Evolutionary conservation across 495 filamentous ascomycete species (phyloP).

Genomic region (Penicillium daleae): DNA sequence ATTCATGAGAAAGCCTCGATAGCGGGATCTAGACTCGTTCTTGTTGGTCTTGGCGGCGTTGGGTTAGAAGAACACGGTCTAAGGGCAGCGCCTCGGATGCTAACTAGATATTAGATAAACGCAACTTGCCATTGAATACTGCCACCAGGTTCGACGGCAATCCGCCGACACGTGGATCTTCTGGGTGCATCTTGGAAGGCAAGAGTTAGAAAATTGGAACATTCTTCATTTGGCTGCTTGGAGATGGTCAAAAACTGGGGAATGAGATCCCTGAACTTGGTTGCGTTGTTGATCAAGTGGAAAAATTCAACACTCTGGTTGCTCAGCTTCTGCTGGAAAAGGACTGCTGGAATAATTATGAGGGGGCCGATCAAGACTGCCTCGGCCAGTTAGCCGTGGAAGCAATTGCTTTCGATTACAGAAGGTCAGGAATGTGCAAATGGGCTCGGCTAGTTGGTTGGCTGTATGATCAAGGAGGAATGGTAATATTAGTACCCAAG

Average conservation of each 20-base stretch:
- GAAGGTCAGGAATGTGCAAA: slow-evolving; percentile 4
- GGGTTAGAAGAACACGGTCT: no score
- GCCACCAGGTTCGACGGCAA: no score
- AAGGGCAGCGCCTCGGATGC: no score
- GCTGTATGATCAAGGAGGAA: slow-evolving; percentile 1
- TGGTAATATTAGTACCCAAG: slow-evolving; percentile 1
- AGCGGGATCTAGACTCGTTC: no score
- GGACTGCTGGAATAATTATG: slow-evolving; percentile 5
- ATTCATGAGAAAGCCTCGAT: no score
- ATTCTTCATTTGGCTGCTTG: slow-evolving; percentile 11
- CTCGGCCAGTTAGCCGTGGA: slow-evolving; percentile 6
- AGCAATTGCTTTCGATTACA: slow-evolving; percentile 7
- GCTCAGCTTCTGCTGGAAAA: slow-evolving; percentile 8
- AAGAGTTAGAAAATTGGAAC: slow-evolving; percentile 8
- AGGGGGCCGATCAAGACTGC: slow-evolving; percentile 5
- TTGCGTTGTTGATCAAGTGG: no score
- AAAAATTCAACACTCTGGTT: slow-evolving; percentile 4
- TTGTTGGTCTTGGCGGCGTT: no score
- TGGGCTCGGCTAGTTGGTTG: slow-evolving; percentile 3
- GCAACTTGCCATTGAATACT: no score
- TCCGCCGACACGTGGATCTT: no score
- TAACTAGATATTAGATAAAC: no score
- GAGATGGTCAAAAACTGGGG: neutral
- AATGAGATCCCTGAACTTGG: no score
- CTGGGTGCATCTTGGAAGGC: neutral